Conservation (phyloP, 495 filamentous ascomycete genomes). For the Xylaria cubensis region DNA sequence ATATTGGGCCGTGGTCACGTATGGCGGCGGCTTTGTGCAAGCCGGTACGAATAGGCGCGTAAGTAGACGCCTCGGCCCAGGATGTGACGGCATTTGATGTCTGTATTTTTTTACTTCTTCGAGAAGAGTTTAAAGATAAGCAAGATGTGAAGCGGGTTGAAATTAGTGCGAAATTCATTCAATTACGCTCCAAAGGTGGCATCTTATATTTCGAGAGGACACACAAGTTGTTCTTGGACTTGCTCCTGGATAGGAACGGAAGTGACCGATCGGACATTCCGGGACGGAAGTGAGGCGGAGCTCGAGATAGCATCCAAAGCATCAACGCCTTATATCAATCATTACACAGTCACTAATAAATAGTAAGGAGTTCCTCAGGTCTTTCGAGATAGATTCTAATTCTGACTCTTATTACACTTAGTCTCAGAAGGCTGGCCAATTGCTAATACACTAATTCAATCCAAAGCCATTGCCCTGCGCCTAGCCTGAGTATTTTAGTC, state of each 20-base stretch:
- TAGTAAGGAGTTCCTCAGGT: background rate
- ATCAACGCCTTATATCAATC: background rate
- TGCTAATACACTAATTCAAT: slow-evolving; percentile 6
- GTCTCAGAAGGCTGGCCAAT: background rate
- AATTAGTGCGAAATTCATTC: background rate
- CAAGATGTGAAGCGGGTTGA: background rate
- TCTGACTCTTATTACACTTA: background rate
- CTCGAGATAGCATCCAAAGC: background rate
- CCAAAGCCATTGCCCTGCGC: slow-evolving; percentile 17
- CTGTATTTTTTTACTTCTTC: background rate
- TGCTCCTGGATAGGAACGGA: background rate
- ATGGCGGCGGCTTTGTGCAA: background rate
- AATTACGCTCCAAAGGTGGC: background rate
- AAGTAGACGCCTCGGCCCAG: background rate
- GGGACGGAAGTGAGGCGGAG: background rate
- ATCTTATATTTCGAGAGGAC: background rate
- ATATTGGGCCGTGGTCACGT: background rate
- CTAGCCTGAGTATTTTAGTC: slow-evolving; percentile 14
- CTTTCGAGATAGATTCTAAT: background rate
- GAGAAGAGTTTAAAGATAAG: background rate
- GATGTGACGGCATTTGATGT: background rate
- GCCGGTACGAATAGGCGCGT: background rate
- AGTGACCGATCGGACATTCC: background rate
- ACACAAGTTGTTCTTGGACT: background rate
- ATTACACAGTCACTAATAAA: background rate